Base-by-base conservation (phyloP, 1,139 yeast species). In the Hemisphaericaspora xylanilytica region DNA sequence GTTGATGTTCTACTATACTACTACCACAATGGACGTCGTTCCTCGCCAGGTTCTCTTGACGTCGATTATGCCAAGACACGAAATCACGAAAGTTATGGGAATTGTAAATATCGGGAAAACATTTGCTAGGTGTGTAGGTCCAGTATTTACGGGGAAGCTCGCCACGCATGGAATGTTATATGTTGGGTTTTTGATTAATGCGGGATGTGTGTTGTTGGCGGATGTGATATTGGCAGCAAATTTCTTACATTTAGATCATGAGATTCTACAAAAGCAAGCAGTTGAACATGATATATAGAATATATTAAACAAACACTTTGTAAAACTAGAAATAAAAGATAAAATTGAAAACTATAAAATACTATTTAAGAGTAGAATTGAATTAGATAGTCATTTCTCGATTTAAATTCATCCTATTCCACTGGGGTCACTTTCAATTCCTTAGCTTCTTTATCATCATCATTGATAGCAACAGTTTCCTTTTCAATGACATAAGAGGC, bases 1-100 rank as follows among this genome's bases (percentile, higher is more conserved):
- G 6, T 58, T 80, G 28, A 45, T 80, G 15, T 55, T 73, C 13
- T 71, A 83, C 42, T 74, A 77, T 39, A 61, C 78, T 2, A 71
- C 89, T 1, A 70, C 81, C 2, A 77, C 89, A 0, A 87, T 88
- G 92, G 97, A 89, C 56, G 96, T 88, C 21, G 94, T 88, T 2
- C 96, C 96, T 6, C 73, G 97, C 38, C 96, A 88, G 58, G 78
- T 88, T 4, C 66, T 89, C 32, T 61, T 88, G 28, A 80, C 95
- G 0, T 75, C 86, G 2, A 67, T 87, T 14, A 80, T 89, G 38
- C 73, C 73, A 12, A 70, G 75, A 9, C 61, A 68, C 10, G 94
- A 86, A 41, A 64, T 89, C 33, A 80, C 95, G 4, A 76, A 73
- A 50, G 92, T 85, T 2, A 75, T 89, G 81, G 96, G 96, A 2